Evolutionary conservation across 257 asterid genomes (phyloP), one percentile per base, ranked within the genome.

Genomic region (Mitragyna speciosa): DNA sequence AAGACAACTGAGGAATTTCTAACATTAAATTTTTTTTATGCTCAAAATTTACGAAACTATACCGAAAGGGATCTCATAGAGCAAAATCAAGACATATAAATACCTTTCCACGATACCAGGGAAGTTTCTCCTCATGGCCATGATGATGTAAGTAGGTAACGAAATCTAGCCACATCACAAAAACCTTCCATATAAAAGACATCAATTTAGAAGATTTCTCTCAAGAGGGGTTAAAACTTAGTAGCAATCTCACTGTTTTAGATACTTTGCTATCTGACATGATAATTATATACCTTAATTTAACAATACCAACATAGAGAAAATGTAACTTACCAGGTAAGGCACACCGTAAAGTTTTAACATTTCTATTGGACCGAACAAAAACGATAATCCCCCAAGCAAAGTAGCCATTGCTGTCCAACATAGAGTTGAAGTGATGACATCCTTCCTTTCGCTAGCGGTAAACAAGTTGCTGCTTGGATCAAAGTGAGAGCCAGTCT

Each of bases 321-420:
- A 31, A 5, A 26, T 33, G 24, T 1, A 68, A 87, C 97, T 85
- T 83, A 95, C 99, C 90, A 73, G n/a, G 78, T 93, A 95, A 67
- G 99, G 97, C 26, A 93, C 65, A 84, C 92, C 99, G 73, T 95
- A 95, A 67, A 95, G 95, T 83, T 93, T 92, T 80, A 95, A 92
- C 82, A 93, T 8, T 73, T 92, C 92, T 12, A 92, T 22, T 59
- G 98, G 98, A 47, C 98, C 96, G 90, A 90, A 82, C 51, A 87
- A 82, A 81, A 91, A 93, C 43, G 97, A 91, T 68, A 93, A 85
- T 26, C 95, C 96, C 28, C 81, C 91, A 61, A 95, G 97, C 66
- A 91, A 73, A 54, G 89, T 96, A 82, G 82, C 93, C 99, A 95
- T 95, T 64, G 95, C 91, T 0, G 93, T 83, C 99, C 99, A 95